Conservation (phyloP, 2,329 filamentous ascomycete genomes). For the Annulohypoxylon truncatum region DNA sequence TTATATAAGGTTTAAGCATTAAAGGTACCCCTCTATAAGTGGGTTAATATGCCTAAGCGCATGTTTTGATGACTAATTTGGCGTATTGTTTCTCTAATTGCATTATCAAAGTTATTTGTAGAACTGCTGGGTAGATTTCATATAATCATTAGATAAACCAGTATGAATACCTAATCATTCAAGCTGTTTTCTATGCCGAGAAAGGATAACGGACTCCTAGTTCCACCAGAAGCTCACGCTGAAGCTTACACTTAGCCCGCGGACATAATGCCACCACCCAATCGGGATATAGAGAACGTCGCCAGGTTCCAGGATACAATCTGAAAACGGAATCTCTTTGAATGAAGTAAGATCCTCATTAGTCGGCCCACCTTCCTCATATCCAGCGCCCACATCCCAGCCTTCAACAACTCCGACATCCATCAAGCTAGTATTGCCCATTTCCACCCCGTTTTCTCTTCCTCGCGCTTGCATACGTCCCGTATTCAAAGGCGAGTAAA, state of each 20-base stretch:
- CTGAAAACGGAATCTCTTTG: slow-evolving; percentile 71
- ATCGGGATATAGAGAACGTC: slow-evolving; percentile 90
- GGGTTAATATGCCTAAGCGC: not conserved
- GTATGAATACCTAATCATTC: not conserved
- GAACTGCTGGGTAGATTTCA: not conserved
- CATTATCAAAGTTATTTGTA: not conserved
- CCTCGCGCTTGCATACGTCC: slow-evolving; percentile 69
- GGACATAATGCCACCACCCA: slow-evolving; percentile 98
- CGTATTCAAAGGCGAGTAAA: slow-evolving; percentile 79
- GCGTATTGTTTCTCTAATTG: not conserved
- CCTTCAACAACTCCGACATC: slow-evolving; percentile 79
- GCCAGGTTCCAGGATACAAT: slow-evolving; percentile 82
- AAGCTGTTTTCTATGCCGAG: not conserved
- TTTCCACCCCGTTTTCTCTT: slow-evolving; percentile 79
- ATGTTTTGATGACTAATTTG: slow-evolving; percentile 9
- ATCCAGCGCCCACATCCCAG: slow-evolving; percentile 58
- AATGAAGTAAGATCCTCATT: slow-evolving; percentile 61
- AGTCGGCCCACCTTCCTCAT: slow-evolving; percentile 49
- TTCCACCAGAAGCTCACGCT: slow-evolving; percentile 99
- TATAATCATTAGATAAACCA: not conserved
- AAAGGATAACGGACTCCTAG: slow-evolving; percentile 44
- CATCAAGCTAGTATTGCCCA: slow-evolving; percentile 88
- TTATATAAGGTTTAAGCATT: not conserved
- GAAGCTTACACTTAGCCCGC: slow-evolving; percentile 85
- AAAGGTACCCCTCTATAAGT: not conserved